Conservation (phyloP, 768 basidiomycete species). For the Lactarius pseudohatsudake region DNA sequence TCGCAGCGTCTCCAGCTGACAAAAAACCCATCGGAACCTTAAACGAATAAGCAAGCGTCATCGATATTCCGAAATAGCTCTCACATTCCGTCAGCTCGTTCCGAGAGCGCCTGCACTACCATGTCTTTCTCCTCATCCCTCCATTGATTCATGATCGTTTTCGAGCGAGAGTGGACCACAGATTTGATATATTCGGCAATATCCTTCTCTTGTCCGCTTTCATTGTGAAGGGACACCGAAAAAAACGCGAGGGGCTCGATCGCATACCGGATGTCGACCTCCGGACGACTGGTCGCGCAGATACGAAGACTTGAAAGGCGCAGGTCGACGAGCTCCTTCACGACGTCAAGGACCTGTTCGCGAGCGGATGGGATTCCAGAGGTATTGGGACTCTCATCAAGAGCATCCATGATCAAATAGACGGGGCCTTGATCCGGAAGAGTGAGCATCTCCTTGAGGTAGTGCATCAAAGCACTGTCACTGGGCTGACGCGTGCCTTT, state of each 20-base stretch:
- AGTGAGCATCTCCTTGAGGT: not conserved
- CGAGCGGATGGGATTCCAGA: not conserved
- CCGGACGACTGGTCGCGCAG: not conserved
- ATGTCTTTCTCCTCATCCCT: not conserved
- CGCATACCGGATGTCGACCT: not conserved
- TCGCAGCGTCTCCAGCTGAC: not conserved
- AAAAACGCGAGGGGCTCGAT: not conserved
- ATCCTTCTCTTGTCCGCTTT: not conserved
- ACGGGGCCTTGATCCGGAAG: not conserved
- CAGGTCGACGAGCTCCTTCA: not conserved
- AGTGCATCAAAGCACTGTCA: not conserved
- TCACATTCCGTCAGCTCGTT: not conserved
- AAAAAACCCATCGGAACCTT: not conserved
- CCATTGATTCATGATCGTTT: not conserved
- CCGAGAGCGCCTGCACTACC: not conserved
- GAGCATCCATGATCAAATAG: not conserved
- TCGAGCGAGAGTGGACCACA: not conserved
- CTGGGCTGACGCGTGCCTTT: not conserved
- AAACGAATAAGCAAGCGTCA: not conserved
- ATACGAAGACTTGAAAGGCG: not conserved
- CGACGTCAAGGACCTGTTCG: not conserved
- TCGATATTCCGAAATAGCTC: not conserved
- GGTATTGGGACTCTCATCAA: not conserved
- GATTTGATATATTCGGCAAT: not conserved
- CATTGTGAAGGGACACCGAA: not conserved